These are phyloP conservation scores for Cercospora canescens DNA, from an alignment of 2,329 filamentous ascomycete species.

Conservation along the genomic window DNA sequence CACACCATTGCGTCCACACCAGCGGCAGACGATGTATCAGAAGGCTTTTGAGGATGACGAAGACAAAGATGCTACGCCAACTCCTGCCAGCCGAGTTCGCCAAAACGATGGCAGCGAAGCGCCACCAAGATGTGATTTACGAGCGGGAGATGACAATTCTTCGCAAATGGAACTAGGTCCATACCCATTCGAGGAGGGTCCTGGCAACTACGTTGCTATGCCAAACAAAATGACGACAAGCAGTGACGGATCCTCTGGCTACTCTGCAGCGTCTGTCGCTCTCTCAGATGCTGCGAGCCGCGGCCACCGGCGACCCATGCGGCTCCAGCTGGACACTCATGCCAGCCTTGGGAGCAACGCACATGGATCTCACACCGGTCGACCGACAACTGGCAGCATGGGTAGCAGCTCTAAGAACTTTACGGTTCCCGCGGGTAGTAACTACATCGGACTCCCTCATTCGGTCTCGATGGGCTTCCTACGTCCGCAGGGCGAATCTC, in stretches of 20 bases:
- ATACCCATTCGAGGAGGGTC: conserved; percentile 3
- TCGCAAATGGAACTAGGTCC: neutral
- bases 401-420: neutral
- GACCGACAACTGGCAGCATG: neutral
- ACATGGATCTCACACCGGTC: neutral
- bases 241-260: neutral
- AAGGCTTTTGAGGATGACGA: neutral
- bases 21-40: neutral
- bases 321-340: neutral
- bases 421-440: neutral
- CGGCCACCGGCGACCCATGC: neutral
- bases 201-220: conserved; percentile 1
- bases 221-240: neutral
- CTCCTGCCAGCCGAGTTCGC: conserved; percentile 7
- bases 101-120: neutral
- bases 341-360: neutral
- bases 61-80: conserved; percentile 14
- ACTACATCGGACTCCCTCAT: conserved; percentile 8
- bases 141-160: neutral
- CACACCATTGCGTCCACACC: conserved; percentile 5
- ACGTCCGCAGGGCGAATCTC: neutral
- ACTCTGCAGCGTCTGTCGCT: neutral
- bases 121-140: conserved; percentile 4
- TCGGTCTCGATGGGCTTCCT: conserved; percentile 14
- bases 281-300: neutral